Evolutionary conservation across 495 filamentous ascomycete species (phyloP).

Genomic region (Lophiostoma macrostomum): DNA sequence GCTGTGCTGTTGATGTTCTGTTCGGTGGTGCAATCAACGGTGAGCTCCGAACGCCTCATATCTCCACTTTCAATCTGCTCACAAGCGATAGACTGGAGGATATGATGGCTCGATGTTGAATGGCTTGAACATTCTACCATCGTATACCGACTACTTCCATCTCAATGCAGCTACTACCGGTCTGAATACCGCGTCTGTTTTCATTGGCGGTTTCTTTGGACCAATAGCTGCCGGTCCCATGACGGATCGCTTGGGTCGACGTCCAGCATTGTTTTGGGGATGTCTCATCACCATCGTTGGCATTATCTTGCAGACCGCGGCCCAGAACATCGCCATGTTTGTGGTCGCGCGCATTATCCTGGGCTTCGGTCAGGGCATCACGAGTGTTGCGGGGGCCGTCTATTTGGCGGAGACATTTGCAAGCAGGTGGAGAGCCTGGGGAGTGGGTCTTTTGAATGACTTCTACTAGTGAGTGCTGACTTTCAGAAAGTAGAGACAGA

Average conservation of each 20-base stretch:
- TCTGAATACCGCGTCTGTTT: constrained; percentile 49
- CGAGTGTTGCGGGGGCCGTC: constrained; percentile 43
- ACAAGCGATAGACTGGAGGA: constrained; percentile 39
- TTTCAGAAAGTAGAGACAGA: no score
- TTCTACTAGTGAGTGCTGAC: no score
- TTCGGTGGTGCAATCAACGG: constrained; percentile 49
- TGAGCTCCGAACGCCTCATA: constrained; percentile 20
- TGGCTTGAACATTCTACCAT: constrained; percentile 51
- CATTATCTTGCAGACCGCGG: constrained; percentile 39
- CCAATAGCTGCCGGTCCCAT: constrained; percentile 41
- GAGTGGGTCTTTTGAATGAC: constrained; percentile 48
- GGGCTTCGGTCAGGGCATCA: constrained; percentile 44
- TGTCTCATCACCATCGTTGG: constrained; percentile 44
- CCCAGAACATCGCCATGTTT: constrained; percentile 14
- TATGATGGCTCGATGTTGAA: constrained; percentile 51
- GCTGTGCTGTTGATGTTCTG: constrained; percentile 46
- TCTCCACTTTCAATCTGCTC: neutral
- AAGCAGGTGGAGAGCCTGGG: constrained; percentile 47
- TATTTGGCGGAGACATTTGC: constrained; percentile 48
- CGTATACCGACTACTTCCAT: constrained; percentile 51
- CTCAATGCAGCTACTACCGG: constrained; percentile 45
- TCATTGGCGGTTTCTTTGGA: constrained; percentile 46
- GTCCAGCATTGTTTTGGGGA: constrained; percentile 32
- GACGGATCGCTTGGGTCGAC: constrained; percentile 46
- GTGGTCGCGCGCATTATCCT: constrained; percentile 41